phyloP scores from a whole-genome alignment of 352 stramenopile species.

The Blastocystis sp. region DNA sequence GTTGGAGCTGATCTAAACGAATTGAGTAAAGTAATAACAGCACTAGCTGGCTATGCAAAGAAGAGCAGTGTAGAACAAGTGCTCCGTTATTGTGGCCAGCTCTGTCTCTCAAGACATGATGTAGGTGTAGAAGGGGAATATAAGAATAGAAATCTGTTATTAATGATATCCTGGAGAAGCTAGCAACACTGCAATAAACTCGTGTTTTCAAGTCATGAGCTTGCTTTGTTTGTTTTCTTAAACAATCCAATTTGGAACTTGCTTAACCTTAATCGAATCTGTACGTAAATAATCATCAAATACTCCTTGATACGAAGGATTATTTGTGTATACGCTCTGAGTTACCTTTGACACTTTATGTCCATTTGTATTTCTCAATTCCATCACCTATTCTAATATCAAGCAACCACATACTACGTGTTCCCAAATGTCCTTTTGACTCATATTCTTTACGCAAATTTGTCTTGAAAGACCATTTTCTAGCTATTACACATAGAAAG shows the following conservation, averaged over 20 bases:
- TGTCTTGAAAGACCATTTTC: slow-evolving; percentile 48
- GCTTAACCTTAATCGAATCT: slow-evolving; percentile 38
- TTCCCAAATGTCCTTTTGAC: slow-evolving; percentile 56
- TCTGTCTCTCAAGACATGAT: not conserved
- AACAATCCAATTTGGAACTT: slow-evolving; percentile 41
- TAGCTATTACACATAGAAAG: not conserved
- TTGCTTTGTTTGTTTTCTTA: not conserved
- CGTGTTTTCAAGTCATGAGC: slow-evolving; percentile 35
- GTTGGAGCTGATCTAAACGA: not conserved
- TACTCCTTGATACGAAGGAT: slow-evolving; percentile 22
- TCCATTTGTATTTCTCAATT: slow-evolving; percentile 41
- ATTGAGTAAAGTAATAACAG: slow-evolving; percentile 6
- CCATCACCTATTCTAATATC: slow-evolving; percentile 1
- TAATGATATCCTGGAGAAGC: not conserved
- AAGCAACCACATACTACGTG: not conserved
- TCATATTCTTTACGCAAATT: slow-evolving; percentile 57
- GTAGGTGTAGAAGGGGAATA: not conserved
- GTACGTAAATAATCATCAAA: slow-evolving; percentile 48
- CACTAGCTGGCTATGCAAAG: not conserved
- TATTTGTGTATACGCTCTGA: slow-evolving; percentile 10
- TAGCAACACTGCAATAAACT: not conserved
- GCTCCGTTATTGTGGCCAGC: not conserved
- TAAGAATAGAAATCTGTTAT: not conserved
- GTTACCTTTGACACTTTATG: slow-evolving; percentile 36
- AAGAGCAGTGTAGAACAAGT: not conserved